phyloP scores from a whole-genome alignment of 805 yeast genomes.

The Myxozyma neglecta region DNA sequence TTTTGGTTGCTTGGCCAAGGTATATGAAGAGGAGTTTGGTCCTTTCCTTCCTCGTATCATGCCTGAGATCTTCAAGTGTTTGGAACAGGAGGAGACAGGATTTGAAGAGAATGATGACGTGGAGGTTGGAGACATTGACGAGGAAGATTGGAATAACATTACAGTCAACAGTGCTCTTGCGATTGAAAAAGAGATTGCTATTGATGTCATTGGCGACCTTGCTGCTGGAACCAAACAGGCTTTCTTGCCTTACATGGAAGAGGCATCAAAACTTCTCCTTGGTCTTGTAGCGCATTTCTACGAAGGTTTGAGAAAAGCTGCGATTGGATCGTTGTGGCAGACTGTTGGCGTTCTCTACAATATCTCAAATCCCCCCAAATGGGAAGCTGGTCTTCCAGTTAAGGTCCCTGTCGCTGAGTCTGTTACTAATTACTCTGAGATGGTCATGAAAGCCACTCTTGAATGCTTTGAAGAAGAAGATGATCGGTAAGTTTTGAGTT shows the following conservation, averaged over 20 bases:
- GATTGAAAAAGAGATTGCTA: conserved; percentile 93
- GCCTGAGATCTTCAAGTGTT: conserved; percentile 79
- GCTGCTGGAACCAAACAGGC: conserved; percentile 82
- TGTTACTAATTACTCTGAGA: conserved; percentile 58
- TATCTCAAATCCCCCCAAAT: conserved; percentile 34
- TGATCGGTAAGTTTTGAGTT: conserved; percentile 58
- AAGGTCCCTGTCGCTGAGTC: conserved; percentile 50
- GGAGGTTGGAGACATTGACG: conserved; percentile 45
- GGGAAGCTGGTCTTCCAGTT: conserved; percentile 44
- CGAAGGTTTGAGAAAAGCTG: conserved; percentile 82
- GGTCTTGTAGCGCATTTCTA: conserved; percentile 82
- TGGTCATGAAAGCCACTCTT: conserved; percentile 67
- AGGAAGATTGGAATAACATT: conserved; percentile 69
- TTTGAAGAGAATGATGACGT: conserved; percentile 29
- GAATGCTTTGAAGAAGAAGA: conserved; percentile 71
- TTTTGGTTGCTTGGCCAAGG: conserved; percentile 90
- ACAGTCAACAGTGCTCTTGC: conserved; percentile 93
- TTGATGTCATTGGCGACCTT: conserved; percentile 83
- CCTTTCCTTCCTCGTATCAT: conserved; percentile 79
- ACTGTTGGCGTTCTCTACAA: conserved; percentile 65
- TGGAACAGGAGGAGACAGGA: conserved; percentile 78
- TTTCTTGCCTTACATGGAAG: conserved; percentile 75
- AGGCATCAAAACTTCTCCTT: conserved; percentile 57
- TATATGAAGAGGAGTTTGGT: conserved; percentile 86
- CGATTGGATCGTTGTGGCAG: conserved; percentile 79